These are phyloP conservation scores for Phytopythium montanum DNA, from an alignment of 352 stramenopile genomes.

Conservation along the genomic window DNA sequence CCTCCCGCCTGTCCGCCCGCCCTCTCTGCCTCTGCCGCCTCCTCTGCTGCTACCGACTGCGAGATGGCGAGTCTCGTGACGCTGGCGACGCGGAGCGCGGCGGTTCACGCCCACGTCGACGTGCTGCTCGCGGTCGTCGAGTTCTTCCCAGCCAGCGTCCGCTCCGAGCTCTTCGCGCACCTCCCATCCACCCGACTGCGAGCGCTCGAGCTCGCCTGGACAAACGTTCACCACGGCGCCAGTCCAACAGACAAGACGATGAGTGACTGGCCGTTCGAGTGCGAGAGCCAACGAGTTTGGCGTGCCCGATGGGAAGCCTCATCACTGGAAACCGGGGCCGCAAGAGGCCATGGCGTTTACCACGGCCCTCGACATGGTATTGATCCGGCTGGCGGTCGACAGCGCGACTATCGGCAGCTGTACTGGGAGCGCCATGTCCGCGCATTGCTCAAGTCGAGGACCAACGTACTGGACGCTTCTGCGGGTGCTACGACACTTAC, in stretches of 20 bases:
- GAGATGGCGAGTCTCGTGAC: neutral
- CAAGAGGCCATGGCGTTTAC: conserved; percentile 10
- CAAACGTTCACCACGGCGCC: conserved; percentile 5
- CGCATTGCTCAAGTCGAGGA: conserved; percentile 32
- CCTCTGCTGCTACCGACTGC: neutral
- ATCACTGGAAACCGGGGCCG: conserved; percentile 1
- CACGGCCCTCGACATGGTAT: conserved; percentile 7
- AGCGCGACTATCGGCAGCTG: conserved; percentile 34
- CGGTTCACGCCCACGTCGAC: conserved; percentile 26
- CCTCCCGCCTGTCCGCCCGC: neutral
- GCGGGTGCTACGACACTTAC: neutral
- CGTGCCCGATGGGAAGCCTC: conserved; percentile 11
- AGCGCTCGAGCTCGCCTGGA: conserved; percentile 43
- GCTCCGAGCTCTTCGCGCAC: conserved; percentile 34
- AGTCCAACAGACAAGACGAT: conserved; percentile 14
- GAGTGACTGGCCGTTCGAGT: conserved; percentile 32
- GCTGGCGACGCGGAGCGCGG: conserved; percentile 7
- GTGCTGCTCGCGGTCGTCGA: conserved; percentile 40
- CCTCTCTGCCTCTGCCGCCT: neutral
- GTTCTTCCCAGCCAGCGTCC: conserved; percentile 34
- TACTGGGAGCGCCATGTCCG: conserved; percentile 67
- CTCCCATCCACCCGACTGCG: conserved; percentile 41
- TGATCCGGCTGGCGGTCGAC: conserved; percentile 8
- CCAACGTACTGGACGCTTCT: conserved; percentile 3
- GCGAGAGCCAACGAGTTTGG: conserved; percentile 32